These are phyloP conservation scores for Ceratobasidium sp. DNA, from an alignment of 1,284 basidiomycete genomes.

Conservation along the genomic window DNA sequence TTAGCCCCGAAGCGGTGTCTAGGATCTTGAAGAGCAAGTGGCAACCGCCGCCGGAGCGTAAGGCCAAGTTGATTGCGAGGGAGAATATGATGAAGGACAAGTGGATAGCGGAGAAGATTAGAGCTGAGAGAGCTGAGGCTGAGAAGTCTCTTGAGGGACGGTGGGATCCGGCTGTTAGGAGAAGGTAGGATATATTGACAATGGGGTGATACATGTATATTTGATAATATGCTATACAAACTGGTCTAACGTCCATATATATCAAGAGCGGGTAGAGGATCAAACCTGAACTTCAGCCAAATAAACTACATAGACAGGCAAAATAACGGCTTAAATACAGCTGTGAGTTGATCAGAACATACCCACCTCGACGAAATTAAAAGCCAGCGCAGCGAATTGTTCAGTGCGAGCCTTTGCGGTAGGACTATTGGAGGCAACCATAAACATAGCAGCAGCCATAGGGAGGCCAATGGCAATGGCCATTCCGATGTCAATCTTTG, in stretches of 20 bases:
- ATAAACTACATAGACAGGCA: conserved; percentile 24
- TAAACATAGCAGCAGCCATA: not conserved
- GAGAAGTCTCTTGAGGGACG: conserved; percentile 18
- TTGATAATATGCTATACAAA: conserved; percentile 4
- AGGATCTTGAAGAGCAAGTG: conserved; percentile 86
- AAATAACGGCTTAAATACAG: conserved; percentile 27
- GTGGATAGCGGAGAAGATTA: conserved; percentile 55
- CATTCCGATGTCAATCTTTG: conserved; percentile 10
- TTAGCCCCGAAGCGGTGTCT: conserved; percentile 87
- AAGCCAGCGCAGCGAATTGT: not conserved
- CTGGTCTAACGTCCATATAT: conserved; percentile 13
- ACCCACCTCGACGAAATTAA: conserved; percentile 27
- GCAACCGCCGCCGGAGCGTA: conserved; percentile 61
- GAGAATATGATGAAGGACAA: conserved; percentile 70
- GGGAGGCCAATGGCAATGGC: conserved; percentile 9
- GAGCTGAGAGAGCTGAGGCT: not conserved
- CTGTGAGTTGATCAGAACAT: conserved; percentile 17
- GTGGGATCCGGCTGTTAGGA: not conserved
- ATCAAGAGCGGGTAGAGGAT: not conserved
- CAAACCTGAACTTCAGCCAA: conserved; percentile 19
- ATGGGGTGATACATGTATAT: not conserved
- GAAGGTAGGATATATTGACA: not conserved
- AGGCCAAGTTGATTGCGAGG: conserved; percentile 49
- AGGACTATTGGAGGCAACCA: conserved; percentile 23
- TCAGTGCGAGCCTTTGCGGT: conserved; percentile 5